Base-by-base conservation (phyloP, 306 rosid genomes). In the Canavalia gladiata region DNA sequence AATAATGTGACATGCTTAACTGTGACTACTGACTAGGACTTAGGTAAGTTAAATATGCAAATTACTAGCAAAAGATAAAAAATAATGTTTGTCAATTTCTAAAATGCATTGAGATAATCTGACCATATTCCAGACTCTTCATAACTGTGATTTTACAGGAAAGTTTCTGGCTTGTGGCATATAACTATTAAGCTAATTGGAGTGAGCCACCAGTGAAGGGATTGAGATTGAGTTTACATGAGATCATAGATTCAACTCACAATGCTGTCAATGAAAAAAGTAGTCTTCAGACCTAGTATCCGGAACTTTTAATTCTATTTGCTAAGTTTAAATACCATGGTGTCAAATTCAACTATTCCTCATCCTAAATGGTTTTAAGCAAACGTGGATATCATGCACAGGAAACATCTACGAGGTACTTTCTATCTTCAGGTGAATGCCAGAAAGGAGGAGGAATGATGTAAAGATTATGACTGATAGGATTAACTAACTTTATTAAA, bases 341-440 rank as follows among this genome's bases (percentile, higher is more conserved):
- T 8, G 9, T 77, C 43, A 77, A 11, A 77, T 42, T 12, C 1
- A 9, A 58, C 41, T 34, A 10, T 25, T 57, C 43, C 52, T 6
- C 34, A n/a, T 47, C 62, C 49, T 33, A 68, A 58, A 30, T 59
- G 63, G 11, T 43, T 10, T 25, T 28, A 6, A 34, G 33, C 11
- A 18, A 13, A 59, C 11, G 72, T 43, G 49, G 52, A 31, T 49
- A 30, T 49, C 10, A 8, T 29, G 54, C 55, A 68, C 2, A 51
- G 25, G 43, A 55, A 77, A 83, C 39, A 58, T 58, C 66, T 28
- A 66, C 30, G 69, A n/a, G 18, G 13, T 66, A 39, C 52, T 59
- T 55, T 72, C 58, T 69, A 49, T 30, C 46, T 41, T 35, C 13
- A 9, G 30, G 79, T 29, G 71, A 54, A 51, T 47, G 62, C 46